Percentiles rank a stretch among this genome's conserved stretches.
These are phyloP conservation scores for Scopulariopsis brevicaulis DNA, from an alignment of 2,329 filamentous ascomycete species.

Conservation along the genomic window DNA sequence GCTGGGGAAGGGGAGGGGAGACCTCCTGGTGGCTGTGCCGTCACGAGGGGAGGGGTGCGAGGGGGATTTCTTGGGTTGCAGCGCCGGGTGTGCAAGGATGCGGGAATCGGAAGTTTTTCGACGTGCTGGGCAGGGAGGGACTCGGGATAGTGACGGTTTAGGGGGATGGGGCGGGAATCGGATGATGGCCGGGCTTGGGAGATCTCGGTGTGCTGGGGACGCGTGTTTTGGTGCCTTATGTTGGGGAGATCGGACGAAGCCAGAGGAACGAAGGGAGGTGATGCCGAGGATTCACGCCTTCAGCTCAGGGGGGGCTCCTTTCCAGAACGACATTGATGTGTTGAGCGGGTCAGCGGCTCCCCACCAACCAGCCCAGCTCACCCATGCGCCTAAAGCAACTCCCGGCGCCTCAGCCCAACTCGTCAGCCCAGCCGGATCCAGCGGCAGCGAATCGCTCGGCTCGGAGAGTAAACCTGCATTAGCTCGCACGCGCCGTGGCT, in stretches of 20 bases:
- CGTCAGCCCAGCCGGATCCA: not conserved
- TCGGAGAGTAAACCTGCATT: not conserved
- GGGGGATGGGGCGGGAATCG: too few species aligned
- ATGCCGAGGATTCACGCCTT: not conserved
- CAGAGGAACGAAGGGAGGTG: not conserved
- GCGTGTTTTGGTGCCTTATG: not conserved
- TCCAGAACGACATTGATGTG: too few species aligned
- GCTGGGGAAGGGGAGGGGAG: not conserved
- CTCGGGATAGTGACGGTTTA: too few species aligned
- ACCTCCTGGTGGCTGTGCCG: not conserved
- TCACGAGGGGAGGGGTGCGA: too few species aligned
- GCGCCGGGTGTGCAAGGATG: too few species aligned
- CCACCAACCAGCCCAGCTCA: too few species aligned
- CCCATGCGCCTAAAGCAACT: not conserved
- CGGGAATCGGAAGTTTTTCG: not conserved
- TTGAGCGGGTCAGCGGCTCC: too few species aligned
- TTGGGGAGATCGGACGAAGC: not conserved
- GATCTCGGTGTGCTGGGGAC: not conserved
- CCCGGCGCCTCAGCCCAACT: not conserved
- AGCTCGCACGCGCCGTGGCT: conserved; percentile 2
- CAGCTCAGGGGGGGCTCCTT: too few species aligned
- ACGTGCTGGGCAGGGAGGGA: not conserved
- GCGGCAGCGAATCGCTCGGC: not conserved
- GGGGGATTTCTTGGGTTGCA: too few species aligned
- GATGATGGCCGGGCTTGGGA: too few species aligned